Conservation (phyloP, 2,329 filamentous ascomycete genomes). For the Fusarium tupiense region DNA sequence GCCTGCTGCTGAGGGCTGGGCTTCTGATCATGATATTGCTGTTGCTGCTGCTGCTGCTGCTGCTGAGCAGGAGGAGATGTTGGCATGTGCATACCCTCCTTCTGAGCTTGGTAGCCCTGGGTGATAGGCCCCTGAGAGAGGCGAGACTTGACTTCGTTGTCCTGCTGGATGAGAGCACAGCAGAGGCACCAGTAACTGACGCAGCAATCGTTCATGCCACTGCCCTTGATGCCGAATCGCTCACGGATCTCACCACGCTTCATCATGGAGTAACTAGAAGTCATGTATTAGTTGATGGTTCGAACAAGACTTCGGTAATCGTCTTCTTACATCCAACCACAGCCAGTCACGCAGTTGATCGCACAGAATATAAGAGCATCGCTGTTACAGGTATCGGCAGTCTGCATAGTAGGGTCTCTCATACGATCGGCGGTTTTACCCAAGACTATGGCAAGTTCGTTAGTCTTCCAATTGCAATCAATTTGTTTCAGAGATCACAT, state of each 20-base stretch:
- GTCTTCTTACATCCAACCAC: slow-evolving; percentile 55
- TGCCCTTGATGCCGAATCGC: slow-evolving; percentile 63
- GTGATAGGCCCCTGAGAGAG: slow-evolving; percentile 42
- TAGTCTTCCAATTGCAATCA: slow-evolving; percentile 6
- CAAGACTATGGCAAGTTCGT: slow-evolving; percentile 48
- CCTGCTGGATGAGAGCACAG: slow-evolving; percentile 67
- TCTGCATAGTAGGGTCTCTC: slow-evolving; percentile 54
- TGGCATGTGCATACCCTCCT: slow-evolving; percentile 52
- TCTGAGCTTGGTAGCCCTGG: slow-evolving; percentile 51
- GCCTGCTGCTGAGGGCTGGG: slow-evolving; percentile 20
- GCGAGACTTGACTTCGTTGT: slow-evolving; percentile 60
- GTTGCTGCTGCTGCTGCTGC: background rate
- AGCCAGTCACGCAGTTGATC: slow-evolving; percentile 53
- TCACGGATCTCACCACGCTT: slow-evolving; percentile 65
- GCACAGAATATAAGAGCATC: slow-evolving; percentile 55
- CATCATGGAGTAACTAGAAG: slow-evolving; percentile 56
- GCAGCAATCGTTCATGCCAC: slow-evolving; percentile 60
- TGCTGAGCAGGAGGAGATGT: slow-evolving; percentile 26
- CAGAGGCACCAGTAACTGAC: slow-evolving; percentile 64
- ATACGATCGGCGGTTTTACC: slow-evolving; percentile 57
- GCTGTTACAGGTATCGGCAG: slow-evolving; percentile 51
- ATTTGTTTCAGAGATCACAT: slow-evolving; percentile 35
- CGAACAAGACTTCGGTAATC: background rate
- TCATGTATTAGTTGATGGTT: background rate
- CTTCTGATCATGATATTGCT: slow-evolving; percentile 13